Conservation (phyloP, 2,329 filamentous ascomycete species). For the Karstenula rhodostoma region DNA sequence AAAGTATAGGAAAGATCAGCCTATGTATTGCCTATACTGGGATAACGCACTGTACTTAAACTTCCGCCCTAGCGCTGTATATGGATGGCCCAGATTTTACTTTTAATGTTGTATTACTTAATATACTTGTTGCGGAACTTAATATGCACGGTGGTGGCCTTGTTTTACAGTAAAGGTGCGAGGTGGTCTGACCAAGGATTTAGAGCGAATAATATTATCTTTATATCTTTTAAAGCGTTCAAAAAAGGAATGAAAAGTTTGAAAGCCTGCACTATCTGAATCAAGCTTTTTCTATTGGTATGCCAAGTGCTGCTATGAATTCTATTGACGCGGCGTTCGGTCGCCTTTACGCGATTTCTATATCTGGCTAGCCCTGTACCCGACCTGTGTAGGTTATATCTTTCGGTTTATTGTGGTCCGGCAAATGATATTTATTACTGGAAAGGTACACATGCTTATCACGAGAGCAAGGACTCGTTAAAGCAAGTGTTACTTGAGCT, state of each 20-base stretch:
- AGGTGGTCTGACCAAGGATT: not conserved
- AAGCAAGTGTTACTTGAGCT: conserved; percentile 10
- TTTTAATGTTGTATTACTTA: not conserved
- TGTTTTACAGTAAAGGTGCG: not conserved
- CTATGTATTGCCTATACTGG: too few relatives aligned
- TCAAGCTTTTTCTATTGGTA: not conserved
- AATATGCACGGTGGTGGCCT: not conserved
- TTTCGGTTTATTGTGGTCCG: conserved; percentile 1
- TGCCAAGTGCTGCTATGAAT: not conserved
- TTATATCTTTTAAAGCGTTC: not conserved
- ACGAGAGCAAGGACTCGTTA: conserved; percentile 4
- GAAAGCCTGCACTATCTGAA: not conserved
- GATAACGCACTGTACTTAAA: too few relatives aligned
- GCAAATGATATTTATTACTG: not conserved
- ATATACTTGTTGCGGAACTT: not conserved
- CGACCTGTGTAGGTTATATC: conserved; percentile 12
- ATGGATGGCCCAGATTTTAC: not conserved
- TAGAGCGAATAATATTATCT: not conserved
- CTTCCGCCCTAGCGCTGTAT: too few relatives aligned
- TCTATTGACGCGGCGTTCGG: conserved; percentile 6
- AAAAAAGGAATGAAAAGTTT: not conserved
- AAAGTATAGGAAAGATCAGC: too few relatives aligned
- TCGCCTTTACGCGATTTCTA: conserved; percentile 1
- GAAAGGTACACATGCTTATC: not conserved
- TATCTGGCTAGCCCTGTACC: conserved; percentile 3